These are phyloP conservation scores for Diplodia corticola DNA, from an alignment of 2,329 filamentous ascomycete species.

Conservation along the genomic window DNA sequence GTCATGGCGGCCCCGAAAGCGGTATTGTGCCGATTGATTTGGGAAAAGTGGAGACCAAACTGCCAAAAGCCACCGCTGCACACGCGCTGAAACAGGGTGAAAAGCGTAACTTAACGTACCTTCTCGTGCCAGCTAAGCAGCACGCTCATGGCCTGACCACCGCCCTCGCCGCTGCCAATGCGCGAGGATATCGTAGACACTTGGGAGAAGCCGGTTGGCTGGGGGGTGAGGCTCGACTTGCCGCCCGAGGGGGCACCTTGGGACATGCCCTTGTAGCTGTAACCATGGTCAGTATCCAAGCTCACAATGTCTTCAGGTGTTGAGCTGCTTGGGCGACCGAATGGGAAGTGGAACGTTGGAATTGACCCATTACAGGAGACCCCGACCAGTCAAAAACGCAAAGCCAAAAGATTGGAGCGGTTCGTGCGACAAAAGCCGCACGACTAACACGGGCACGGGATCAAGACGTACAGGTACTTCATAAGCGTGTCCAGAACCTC, in stretches of 20 bases:
- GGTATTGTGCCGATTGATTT: conserved; percentile 13
- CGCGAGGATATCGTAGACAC: conserved; percentile 62
- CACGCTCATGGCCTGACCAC: conserved; percentile 91
- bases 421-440: not conserved
- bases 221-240: conserved; percentile 59
- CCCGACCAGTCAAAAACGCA: not conserved
- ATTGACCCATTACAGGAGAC: not conserved
- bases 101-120: conserved; percentile 36
- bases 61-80: conserved; percentile 4
- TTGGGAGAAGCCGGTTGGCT: conserved; percentile 87
- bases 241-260: conserved; percentile 34
- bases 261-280: conserved; percentile 86
- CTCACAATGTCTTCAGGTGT: not conserved
- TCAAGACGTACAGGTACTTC: conserved; percentile 85
- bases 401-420: not conserved
- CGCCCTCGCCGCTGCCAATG: conserved; percentile 61
- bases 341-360: not conserved
- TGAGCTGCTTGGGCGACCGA: conserved; percentile 13
- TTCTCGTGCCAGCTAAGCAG: conserved; percentile 98
- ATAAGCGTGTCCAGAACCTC: conserved; percentile 90
- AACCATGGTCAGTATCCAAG: conserved; percentile 1
- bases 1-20: conserved; percentile 12
- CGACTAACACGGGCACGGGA: not conserved
- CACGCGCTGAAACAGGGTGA: conserved; percentile 10
- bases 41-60: conserved; percentile 1